A percentile compares a stretch with the other conserved stretches of the same genome.
Evolutionary conservation across 177 flowering plant genomes (phyloP).

Genomic region (Vitis hybrid): DNA sequence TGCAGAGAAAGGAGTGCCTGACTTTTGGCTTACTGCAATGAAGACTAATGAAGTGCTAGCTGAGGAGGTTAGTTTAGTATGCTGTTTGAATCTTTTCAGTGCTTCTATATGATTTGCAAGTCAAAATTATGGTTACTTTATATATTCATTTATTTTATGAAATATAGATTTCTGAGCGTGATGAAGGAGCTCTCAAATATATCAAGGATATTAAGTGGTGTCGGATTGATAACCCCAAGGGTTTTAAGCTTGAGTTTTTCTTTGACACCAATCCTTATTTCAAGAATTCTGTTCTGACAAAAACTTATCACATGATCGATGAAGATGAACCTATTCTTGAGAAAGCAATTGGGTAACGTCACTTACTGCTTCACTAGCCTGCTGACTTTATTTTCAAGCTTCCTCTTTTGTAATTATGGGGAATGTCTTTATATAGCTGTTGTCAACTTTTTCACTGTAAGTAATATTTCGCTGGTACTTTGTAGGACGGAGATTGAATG

Average conservation of each 20-base stretch:
- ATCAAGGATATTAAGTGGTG: constrained; percentile 86
- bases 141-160: constrained; percentile 3
- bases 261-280: constrained; percentile 81
- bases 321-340: constrained; percentile 93
- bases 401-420: background rate
- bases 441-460: too few relatives aligned
- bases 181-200: constrained; percentile 87
- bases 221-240: constrained; percentile 77
- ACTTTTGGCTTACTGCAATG: constrained; percentile 66
- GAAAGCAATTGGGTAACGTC: constrained; percentile 81
- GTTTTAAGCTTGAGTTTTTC: constrained; percentile 88
- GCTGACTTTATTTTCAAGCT: background rate
- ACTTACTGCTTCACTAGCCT: background rate
- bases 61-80: constrained; percentile 37
- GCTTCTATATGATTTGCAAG: background rate
- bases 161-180: constrained; percentile 80
- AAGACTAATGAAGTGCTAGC: constrained; percentile 50
- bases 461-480: background rate
- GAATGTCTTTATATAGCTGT: background rate
- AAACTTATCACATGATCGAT: constrained; percentile 92
- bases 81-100: background rate
- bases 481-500: constrained; percentile 89
- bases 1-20: constrained; percentile 68
- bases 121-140: background rate
- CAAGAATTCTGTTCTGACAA: constrained; percentile 72